Evolutionary conservation across 2,329 filamentous ascomycete genomes (phyloP), one percentile per base, ranked within the genome.

Genomic region (Chrysoporthe cubensis): DNA sequence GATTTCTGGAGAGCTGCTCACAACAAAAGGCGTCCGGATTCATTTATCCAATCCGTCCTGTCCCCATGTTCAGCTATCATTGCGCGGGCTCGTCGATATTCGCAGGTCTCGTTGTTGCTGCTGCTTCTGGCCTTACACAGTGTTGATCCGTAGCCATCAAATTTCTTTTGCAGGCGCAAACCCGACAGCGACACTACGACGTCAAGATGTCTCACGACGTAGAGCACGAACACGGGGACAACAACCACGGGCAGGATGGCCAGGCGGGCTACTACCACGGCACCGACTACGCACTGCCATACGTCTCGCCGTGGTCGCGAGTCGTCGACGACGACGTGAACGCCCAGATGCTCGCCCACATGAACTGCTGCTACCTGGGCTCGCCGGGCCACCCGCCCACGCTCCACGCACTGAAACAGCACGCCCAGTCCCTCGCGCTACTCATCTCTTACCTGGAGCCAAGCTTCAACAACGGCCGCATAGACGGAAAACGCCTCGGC

Each of bases 291-390:
- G 74, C 80, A 4, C 76, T 78, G 67, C 80, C 81, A 3, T 81
- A 83, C 71, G 73, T 75, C 64, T 82, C 80, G 66, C 73, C 76
- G 43, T 78, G 79, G 71, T 75, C 80, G 8, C 74, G 77, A 7
- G 73, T 79, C 18, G 76, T 80, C 69, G 69, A 71, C 16, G 65
- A 73, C 8, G 71, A 76, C 7, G 64, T 73, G 37, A 71, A 74
- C n/a, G 67, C 69, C 14, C 71, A 72, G 42, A 69, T 81, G 70
- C 75, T 85, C 65, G 69, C 81, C 52, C 81, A 87, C 70, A 78
- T 88, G 70, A 88, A 86, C 76, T 89, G 87, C 76, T 79, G 80
- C 67, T 88, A 87, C 71, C 77, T 89, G 50, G 88, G 86, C 2
- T 86, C 84, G 2, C 76, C 78, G 14, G 83, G 82, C 4, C 74